Evolutionary conservation across 148 eudicot genomes (phyloP).

Genomic region (Rhododendron molle): DNA sequence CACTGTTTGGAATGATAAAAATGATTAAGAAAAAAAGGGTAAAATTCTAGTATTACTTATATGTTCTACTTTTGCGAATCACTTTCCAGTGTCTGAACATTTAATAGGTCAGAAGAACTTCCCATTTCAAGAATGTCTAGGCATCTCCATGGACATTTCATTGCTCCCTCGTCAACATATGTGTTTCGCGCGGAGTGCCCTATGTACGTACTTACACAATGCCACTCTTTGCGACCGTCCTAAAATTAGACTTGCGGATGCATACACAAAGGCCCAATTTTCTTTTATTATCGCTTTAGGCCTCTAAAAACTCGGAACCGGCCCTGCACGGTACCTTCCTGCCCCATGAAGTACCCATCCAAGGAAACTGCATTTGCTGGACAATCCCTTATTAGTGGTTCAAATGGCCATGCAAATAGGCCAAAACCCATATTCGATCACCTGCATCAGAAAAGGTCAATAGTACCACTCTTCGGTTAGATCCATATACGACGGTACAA

Average conservation of each 20-base stretch:
- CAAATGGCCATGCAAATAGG: conserved; percentile 29
- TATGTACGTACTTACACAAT: too few relatives aligned
- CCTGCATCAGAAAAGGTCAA: conserved; percentile 45
- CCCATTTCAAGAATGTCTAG: neutral
- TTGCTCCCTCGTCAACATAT: neutral
- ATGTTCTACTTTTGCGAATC: too few relatives aligned
- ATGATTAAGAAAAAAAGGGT: too few relatives aligned
- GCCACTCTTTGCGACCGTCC: too few relatives aligned
- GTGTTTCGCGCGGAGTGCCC: neutral
- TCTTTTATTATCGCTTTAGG: too few relatives aligned
- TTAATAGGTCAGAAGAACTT: neutral
- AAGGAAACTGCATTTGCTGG: conserved; percentile 37
- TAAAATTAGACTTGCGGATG: too few relatives aligned
- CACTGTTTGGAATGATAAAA: too few relatives aligned
- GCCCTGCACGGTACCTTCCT: conserved; percentile 19
- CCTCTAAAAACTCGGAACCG: too few relatives aligned
- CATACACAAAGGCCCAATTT: too few relatives aligned
- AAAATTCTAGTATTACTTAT: too few relatives aligned
- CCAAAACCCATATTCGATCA: conserved; percentile 42
- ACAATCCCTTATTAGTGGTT: conserved; percentile 34
- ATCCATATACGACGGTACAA: conserved; percentile 56
- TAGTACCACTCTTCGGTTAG: conserved; percentile 52
- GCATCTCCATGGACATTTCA: neutral
- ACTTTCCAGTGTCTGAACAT: too few relatives aligned
- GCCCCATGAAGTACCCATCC: conserved; percentile 37